Evolutionary conservation across 805 yeast species (phyloP), one percentile per base, ranked within the genome.

Genomic region (Komagataella mondaviorum): DNA sequence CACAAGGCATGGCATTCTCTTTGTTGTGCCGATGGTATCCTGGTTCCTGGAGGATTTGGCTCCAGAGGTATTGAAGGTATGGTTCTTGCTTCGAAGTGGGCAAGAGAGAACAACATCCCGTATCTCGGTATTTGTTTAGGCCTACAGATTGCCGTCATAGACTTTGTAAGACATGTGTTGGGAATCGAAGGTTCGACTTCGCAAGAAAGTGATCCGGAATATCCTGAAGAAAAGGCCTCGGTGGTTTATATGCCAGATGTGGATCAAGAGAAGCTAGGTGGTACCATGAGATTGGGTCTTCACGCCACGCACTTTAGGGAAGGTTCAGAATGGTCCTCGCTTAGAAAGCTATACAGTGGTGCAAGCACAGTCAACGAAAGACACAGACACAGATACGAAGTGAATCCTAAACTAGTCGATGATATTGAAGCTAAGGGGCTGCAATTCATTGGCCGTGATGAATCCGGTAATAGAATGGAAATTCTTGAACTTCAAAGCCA

Each of bases 41-140:
- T 93, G 54, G 96, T 93, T 53, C 99, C 99, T 45, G 99, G 99
- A 64, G 99, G 99, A 1, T 93, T 93, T 63, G 99, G 99, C 54
- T 70, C 80, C 49, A 84, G 99, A 69, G 99, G 99, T 70, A 88
- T 88, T 54, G 98, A 93, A 71, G 99, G 99, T 60, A 93, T 93
- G 99, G 76, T 93, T 65, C 72, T 87, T 44, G 99, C 98, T 54
- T 95, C 97, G 51, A 85, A 87, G 68, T 93, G 95, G 85, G 99
- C 99, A n/a, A 83, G 99, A 72, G 96, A 85, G 68, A 88, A 88
- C 72, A 78, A 84, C 62, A 78, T 88, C 53, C 99, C 99, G 49
- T 93, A 84, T 70, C 76, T 93, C 63, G 99, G 99, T 67, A 95
- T 93, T 55, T 93, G 99, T 71, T 78, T 93, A 53, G 99, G 99